Base-by-base conservation (phyloP, 441 rosid genomes). In the Aleurites moluccanus region DNA sequence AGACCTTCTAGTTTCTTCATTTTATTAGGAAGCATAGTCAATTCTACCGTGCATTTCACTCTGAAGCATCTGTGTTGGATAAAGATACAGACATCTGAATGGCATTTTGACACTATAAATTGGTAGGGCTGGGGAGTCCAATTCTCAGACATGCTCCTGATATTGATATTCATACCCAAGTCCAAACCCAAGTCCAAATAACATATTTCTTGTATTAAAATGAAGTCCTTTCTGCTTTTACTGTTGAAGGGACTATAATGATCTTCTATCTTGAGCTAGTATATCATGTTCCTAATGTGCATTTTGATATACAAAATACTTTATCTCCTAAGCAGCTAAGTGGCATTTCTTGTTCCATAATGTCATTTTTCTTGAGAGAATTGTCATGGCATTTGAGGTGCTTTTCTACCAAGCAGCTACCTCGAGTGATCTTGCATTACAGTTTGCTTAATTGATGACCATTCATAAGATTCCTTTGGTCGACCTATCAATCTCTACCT, bases 281-380 rank as follows among this genome's bases (percentile, higher is more conserved):
- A 1, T 61, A 15, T 6, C 21, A 33, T 33, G 38, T 33, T 62
- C 11, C 44, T 33, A 4, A 21, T 30, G 3, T n/a, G 9, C 28
- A 8, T 42, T 21, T 47, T 23, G 2, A 21, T n/a, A 21, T 10
- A 38, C 68, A 38, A 13, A 21, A 7, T 6, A 55, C 63, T 23
- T 44, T 33, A 33, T 64, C 16, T 33, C 25, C 1, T 64, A 20
- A 35, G 23, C 14, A 64, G 42, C 44, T 64, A 64, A 33, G 1
- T 20, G 49, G 49, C 47, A 38, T 38, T 56, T n/a, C 67, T 64
- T 64, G 27, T 38, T 42, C 28, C 50, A 64, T 64, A n/a, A 64
- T 64, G 47, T 3, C 25, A n/a, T 21, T 64, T 20, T 40, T 40
- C 30, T 33, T 56, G 14, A 56, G 9, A 15, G 8, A 6, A 33